phyloP scores from a whole-genome alignment of 2,329 filamentous ascomycete species.

The Pseudocercospora macadamiae region DNA sequence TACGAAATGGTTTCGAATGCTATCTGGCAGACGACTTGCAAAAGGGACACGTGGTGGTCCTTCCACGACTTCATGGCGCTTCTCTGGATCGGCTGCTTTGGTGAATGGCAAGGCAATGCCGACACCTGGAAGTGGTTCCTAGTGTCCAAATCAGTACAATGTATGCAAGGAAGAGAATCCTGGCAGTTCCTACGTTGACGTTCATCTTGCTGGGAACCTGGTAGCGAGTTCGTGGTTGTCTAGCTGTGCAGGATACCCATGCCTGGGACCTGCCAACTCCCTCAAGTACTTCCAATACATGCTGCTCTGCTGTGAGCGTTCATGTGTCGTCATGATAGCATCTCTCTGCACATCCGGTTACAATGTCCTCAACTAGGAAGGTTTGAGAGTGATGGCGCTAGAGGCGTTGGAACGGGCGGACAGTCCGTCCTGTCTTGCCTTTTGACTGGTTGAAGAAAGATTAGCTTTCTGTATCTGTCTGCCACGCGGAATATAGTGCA shows the following conservation, averaged over 20 bases:
- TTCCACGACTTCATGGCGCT: constrained; percentile 28
- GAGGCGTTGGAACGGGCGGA: background rate
- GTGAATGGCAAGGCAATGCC: constrained; percentile 38
- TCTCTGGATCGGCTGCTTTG: constrained; percentile 33
- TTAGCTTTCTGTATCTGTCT: background rate
- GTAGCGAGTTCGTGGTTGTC: background rate
- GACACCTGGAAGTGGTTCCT: constrained; percentile 27
- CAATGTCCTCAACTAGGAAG: background rate
- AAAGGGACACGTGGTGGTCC: constrained; percentile 33
- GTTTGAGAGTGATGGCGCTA: background rate
- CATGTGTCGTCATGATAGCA: constrained; percentile 2
- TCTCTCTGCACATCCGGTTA: background rate
- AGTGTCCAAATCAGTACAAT: background rate
- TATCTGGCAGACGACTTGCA: constrained; percentile 43
- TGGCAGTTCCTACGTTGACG: background rate
- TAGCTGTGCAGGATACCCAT: background rate
- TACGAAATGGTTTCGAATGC: constrained; percentile 40
- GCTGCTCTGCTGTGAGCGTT: background rate
- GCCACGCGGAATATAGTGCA: constrained; percentile 3
- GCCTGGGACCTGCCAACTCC: background rate
- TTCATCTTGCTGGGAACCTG: background rate
- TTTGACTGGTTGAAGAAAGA: background rate
- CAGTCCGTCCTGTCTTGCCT: background rate
- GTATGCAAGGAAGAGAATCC: background rate
- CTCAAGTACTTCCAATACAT: background rate